phyloP scores from a whole-genome alignment of 768 basidiomycete species.

The Serendipita sp. region DNA sequence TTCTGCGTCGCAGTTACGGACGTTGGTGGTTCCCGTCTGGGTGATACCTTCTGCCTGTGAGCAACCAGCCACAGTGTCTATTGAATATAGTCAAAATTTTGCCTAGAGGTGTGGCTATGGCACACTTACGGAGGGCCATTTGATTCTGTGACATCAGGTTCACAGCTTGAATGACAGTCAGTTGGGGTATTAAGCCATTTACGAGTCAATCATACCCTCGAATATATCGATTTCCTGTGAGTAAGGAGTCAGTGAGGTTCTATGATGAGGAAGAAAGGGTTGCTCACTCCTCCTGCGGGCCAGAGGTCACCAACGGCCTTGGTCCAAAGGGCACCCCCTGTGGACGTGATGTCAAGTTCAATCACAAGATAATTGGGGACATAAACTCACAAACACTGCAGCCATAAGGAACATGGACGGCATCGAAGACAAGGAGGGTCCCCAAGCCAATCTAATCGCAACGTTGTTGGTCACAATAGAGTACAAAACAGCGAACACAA shows the following conservation, averaged over 20 bases:
- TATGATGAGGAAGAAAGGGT: neutral
- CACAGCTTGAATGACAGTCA: conserved; percentile 25
- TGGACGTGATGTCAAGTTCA: too few species aligned
- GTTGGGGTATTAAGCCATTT: neutral
- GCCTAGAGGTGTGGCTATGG: neutral
- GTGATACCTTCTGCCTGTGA: conserved; percentile 16
- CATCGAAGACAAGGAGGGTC: conserved; percentile 31
- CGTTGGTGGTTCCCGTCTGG: conserved; percentile 15
- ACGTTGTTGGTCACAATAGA: conserved; percentile 29
- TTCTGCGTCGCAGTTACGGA: conserved; percentile 29
- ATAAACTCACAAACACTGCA: conserved; percentile 29
- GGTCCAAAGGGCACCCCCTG: neutral
- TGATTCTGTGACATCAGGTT: conserved; percentile 50
- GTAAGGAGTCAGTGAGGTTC: too few species aligned
- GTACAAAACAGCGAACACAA: neutral
- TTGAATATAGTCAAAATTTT: neutral
- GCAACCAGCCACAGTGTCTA: neutral
- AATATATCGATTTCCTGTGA: conserved; percentile 58
- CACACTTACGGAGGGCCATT: conserved; percentile 52
- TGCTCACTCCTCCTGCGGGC: neutral
- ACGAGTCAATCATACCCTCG: conserved; percentile 31
- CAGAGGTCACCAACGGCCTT: neutral
- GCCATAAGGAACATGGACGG: conserved; percentile 37
- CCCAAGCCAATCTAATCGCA: conserved; percentile 23
- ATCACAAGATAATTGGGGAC: neutral